These are phyloP conservation scores for Hippophae rhamnoides DNA, from an alignment of 306 rosid species.

Conservation along the genomic window DNA sequence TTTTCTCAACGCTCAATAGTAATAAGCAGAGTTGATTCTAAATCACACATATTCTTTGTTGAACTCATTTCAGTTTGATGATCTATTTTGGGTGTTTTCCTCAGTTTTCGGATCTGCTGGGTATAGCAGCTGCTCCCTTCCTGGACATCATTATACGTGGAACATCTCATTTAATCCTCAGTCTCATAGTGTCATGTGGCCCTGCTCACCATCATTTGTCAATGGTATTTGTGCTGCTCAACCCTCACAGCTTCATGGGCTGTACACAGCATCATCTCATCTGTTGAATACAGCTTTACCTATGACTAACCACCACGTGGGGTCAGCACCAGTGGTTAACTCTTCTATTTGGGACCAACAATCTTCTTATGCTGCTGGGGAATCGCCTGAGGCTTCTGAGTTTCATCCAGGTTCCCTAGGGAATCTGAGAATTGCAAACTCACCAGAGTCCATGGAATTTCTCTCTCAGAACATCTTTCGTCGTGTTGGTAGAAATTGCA, in stretches of 20 bases:
- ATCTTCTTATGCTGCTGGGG: slow-evolving; percentile 30
- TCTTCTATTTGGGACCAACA: slow-evolving; percentile 37
- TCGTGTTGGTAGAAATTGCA: slow-evolving; percentile 26
- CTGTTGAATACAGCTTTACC: slow-evolving; percentile 27
- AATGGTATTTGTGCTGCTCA: slow-evolving; percentile 29
- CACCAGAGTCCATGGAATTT: slow-evolving; percentile 28
- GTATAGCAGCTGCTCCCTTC: slow-evolving; percentile 23
- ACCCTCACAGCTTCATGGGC: slow-evolving; percentile 23
- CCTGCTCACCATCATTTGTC: slow-evolving; percentile 27
- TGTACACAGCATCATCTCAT: slow-evolving; percentile 36
- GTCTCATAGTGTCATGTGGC: slow-evolving; percentile 32
- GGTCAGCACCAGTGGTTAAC: slow-evolving; percentile 34
- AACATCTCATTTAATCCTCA: slow-evolving; percentile 32
- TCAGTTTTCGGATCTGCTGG: slow-evolving; percentile 31
- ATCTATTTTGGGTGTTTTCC: slow-evolving; percentile 10
- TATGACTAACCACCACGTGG: slow-evolving; percentile 32
- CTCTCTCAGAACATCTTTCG: slow-evolving; percentile 27
- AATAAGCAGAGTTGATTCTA: no score
- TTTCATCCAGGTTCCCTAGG: slow-evolving; percentile 37
- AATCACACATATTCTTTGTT: neutral
- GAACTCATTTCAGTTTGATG: neutral
- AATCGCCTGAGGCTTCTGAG: slow-evolving; percentile 29
- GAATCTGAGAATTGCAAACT: slow-evolving; percentile 30
- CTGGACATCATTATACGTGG: slow-evolving; percentile 37
- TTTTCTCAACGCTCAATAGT: no score